A percentile compares a stretch with the other conserved stretches of the same genome.
Evolutionary conservation across 2,329 filamentous ascomycete genomes (phyloP).

Genomic region (Fusarium albosuccineum): DNA sequence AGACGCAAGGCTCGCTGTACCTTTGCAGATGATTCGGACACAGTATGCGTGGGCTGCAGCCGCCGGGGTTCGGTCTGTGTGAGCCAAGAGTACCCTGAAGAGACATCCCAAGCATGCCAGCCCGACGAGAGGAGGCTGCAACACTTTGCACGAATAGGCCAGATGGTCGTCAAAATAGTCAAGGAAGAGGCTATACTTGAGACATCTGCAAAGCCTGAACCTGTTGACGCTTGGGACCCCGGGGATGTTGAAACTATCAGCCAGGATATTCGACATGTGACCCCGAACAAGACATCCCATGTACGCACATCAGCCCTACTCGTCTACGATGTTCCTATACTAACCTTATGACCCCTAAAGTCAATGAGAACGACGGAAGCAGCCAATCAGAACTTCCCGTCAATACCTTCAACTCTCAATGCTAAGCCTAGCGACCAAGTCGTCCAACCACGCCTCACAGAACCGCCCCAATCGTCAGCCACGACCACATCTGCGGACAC

Average conservation of each 20-base stretch:
- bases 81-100: conserved; percentile 20
- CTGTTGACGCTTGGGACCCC: conserved; percentile 43
- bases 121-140: background rate
- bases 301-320: background rate
- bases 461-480: no score
- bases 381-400: background rate
- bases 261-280: background rate
- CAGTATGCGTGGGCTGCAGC: conserved; percentile 14
- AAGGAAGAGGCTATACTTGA: conserved; percentile 17
- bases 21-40: conserved; percentile 3
- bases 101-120: conserved; percentile 2
- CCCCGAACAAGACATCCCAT: background rate
- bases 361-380: no score
- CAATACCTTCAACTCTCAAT: no score
- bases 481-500: no score
- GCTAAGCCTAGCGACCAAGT: no score
- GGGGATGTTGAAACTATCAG: background rate
- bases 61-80: conserved; percentile 17
- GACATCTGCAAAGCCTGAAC: conserved; percentile 35
- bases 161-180: conserved; percentile 19
- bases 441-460: no score
- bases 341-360: no score
- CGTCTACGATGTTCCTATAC: no score
- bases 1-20: conserved; percentile 26
- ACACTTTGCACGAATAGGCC: conserved; percentile 5